Evolutionary conservation across 2,329 filamentous ascomycete species (phyloP).

Genomic region (Neopestalotiopsis rosae): DNA sequence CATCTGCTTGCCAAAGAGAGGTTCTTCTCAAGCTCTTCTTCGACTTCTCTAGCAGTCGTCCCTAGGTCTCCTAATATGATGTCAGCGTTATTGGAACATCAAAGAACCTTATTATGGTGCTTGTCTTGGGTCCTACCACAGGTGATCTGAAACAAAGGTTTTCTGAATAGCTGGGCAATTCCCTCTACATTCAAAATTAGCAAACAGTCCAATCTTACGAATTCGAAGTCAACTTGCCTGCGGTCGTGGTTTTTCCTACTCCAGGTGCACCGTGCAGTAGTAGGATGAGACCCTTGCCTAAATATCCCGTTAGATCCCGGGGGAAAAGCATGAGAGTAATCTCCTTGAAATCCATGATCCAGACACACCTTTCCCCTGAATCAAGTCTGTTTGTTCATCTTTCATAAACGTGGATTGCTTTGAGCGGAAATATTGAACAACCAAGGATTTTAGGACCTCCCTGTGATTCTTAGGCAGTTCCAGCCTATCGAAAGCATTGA

Average conservation of each 20-base stretch:
- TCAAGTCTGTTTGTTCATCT: not conserved
- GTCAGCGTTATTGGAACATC: not conserved
- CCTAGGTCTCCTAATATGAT: conserved; percentile 21
- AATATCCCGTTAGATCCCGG: not conserved
- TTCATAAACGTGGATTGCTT: not conserved
- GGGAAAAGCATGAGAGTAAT: not conserved
- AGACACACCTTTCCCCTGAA: not conserved
- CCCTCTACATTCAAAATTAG: conserved; percentile 39
- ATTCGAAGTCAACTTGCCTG: not conserved
- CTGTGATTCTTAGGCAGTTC: not conserved
- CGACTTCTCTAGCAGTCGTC: conserved; percentile 26
- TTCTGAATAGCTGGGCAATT: conserved; percentile 38
- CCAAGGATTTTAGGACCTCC: not conserved
- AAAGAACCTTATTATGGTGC: not conserved
- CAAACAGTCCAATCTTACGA: not conserved
- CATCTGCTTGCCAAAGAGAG: conserved; percentile 26
- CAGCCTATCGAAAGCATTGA: not conserved
- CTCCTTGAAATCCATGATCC: not conserved
- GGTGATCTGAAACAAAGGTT: not conserved
- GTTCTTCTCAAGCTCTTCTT: conserved; percentile 23
- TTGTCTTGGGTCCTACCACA: not conserved
- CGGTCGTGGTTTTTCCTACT: not conserved
- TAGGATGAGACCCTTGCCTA: not conserved
- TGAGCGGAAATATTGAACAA: not conserved
- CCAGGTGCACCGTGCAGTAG: not conserved